Evolutionary conservation across 2,329 filamentous ascomycete genomes (phyloP), one percentile per base, ranked within the genome.

Genomic region (Aspergillus carbonarius): DNA sequence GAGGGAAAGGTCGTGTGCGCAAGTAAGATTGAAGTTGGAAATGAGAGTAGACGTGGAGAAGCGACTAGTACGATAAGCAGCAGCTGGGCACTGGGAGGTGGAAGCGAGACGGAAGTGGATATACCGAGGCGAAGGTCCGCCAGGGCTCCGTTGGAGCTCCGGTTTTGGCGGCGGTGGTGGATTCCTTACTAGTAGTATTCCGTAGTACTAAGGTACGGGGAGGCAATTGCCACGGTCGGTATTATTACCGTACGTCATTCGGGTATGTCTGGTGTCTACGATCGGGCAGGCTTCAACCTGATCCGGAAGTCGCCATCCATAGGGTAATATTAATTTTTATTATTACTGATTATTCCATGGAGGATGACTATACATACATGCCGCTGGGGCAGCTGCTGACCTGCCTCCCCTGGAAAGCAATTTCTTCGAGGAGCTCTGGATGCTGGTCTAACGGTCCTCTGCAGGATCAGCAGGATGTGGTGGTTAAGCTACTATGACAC

Each of bases 31-130:
- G 25, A 42, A 15, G 46, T 42, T 46, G 37, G 51, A 34, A 39
- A 39, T 32, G 30, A 54, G 39, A 52, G 47, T 27, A 25, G 52
- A 13, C 32, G 56, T 49, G 54, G 48, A 55, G 58, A 60, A 47
- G 44, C 18, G 35, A 42, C 39, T 18, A 25, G 20, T 8, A 47
- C 42, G 42, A 47, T 32, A 35, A 37, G 52, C 40, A 46, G 52
- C 12, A 46, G 39, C 25, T 23, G 39, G 27, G n/a, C 8, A 17
- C 35, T 30, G n/a, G 32, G n/a, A 23, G 20, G 37, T 40, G 34
- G 18, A 23, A 30, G 20, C 17, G 15, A 18, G 37, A 30, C 27
- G 51, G 37, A 42, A 42, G 32, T 39, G 49, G 37, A 20, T 54
- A 54, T 25, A 35, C 34, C 18, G 34, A 30, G 18, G 48, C 32